Evolutionary conservation across 2,329 filamentous ascomycete species (phyloP), one percentile per base, ranked within the genome.

Genomic region (Celoporthe dispersa): DNA sequence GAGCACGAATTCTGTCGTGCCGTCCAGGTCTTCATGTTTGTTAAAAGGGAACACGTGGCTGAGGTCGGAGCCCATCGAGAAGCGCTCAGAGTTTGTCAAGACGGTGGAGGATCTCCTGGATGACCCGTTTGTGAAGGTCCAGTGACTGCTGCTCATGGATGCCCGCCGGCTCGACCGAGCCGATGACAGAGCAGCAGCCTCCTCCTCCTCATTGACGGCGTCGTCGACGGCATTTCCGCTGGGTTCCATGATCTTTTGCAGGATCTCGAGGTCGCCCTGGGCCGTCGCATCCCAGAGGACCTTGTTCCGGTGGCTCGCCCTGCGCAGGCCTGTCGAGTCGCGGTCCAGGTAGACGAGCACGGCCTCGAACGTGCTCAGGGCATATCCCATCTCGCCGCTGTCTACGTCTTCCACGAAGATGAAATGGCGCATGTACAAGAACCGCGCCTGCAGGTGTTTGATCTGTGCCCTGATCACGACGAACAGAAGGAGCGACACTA

Each of bases 361-460:
- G 8, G 94, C 96, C 79, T 99, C 96, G 71, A 98, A 93, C 0
- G 96, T 99, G 80, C 95, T 98, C 65, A 99, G 81, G 0, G 95
- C 94, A 80, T 99, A 99, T 11, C 96, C 96, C 84, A 97, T 91
- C 81, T 99, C 96, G 64, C 96, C 96, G 72, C 90, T 97, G 74
- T 99, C 96, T 11, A 99, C 94, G 80, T 99, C 96, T 75, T 98
- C 96, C 65, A 97, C 94, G 80, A 97, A 99, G 74, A 98, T 96
- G 77, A 98, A 99, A 76, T 97, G 94, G 59, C 95, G 92, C 86
- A 98, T 97, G 78, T 98, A 99, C n/a, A 92, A 86, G 62, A 99
- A 83, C 28, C 95, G 88, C 3, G 96, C 94, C 75, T 97, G 93
- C 11, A 99, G 84, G 80, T 98, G 91, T 70, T 92, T 90, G 35